Conservation (phyloP, 1,139 yeast species). For the Yamadazyma friedrichii region DNA sequence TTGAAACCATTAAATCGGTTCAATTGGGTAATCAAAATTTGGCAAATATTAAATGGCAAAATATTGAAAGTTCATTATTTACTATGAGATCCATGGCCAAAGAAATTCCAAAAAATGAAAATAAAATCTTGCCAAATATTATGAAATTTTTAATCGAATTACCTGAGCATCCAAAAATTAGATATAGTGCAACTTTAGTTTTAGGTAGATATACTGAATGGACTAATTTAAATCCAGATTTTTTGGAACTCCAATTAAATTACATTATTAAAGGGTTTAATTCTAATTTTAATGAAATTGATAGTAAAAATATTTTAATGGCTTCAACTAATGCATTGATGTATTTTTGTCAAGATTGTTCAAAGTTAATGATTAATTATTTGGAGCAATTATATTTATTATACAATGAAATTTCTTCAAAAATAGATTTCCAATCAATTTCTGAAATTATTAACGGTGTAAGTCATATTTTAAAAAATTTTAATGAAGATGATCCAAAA, state of each 20-base stretch:
- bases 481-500: conserved; percentile 25
- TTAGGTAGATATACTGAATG: conserved; percentile 94
- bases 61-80: conserved; percentile 86
- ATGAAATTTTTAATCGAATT: conserved; percentile 67
- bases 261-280: conserved; percentile 79
- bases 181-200: conserved; percentile 91
- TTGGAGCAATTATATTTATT: conserved; percentile 76
- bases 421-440: conserved; percentile 66
- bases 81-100: conserved; percentile 94
- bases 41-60: conserved; percentile 62
- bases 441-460: conserved; percentile 88
- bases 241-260: conserved; percentile 75
- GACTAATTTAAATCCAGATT: conserved; percentile 85
- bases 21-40: conserved; percentile 23
- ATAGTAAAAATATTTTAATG: conserved; percentile 55
- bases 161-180: conserved; percentile 83
- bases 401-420: conserved; percentile 59
- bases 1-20: conserved; percentile 46
- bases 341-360: conserved; percentile 94
- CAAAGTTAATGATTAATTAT: conserved; percentile 61
- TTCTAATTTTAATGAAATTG: conserved; percentile 13
- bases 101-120: conserved; percentile 72
- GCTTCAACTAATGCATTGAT: conserved; percentile 94
- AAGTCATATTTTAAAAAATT: conserved; percentile 74
- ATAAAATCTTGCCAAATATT: conserved; percentile 70